Base-by-base conservation (phyloP, 2,329 filamentous ascomycete species). In the Penicillium sp. region DNA sequence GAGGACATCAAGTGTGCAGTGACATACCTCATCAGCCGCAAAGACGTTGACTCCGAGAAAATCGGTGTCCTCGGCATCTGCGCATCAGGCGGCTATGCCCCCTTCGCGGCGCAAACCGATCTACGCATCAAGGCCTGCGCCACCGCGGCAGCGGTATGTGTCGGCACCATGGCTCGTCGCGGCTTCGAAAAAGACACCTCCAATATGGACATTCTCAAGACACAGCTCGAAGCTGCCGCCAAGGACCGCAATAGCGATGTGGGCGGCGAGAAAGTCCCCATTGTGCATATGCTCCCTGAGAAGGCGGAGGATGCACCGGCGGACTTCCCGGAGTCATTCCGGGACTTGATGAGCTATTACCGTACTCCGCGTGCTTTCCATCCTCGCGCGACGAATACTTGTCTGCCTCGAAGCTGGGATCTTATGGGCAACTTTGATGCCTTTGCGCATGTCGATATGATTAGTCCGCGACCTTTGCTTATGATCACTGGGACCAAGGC, bases 31-130 rank as follows among this genome's bases (percentile, higher is more conserved):
- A 4, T 51, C 20, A 60, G 47, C 20, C 57, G 38, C 4, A 54
- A 66, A 2, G 61, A 68, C 4, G 71, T 79, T 17, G 68, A 78
- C 55, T 54, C 67, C 0, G 62, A 72, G 1, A 63, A 65, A n/a
- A 79, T 80, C 35, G 76, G 71, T 4, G 71, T 72, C 1, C 62
- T 79, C 0, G 78, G 78, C 2, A 75, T 80, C 54, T 79, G 76
- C 55, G 74, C 71, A 1, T 71, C 69, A 0, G 77, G 78, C 12
- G 66, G 64, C 22, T 79, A 78, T 52, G 70, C 65, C 2, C 62
- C 69, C 6, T 71, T 67, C 51, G 75, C 77, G 1, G 71, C 78
- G 6, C 70, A 74, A 55, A 68, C 72, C 3, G 74, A 81, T 49
- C 45, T 59, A 10, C 76, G 78, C n/a, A 75, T 80, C 62, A 74